Evolutionary conservation across 2,329 filamentous ascomycete genomes (phyloP), one percentile per base, ranked within the genome.

Genomic region (Neofusicoccum umdonicola): DNA sequence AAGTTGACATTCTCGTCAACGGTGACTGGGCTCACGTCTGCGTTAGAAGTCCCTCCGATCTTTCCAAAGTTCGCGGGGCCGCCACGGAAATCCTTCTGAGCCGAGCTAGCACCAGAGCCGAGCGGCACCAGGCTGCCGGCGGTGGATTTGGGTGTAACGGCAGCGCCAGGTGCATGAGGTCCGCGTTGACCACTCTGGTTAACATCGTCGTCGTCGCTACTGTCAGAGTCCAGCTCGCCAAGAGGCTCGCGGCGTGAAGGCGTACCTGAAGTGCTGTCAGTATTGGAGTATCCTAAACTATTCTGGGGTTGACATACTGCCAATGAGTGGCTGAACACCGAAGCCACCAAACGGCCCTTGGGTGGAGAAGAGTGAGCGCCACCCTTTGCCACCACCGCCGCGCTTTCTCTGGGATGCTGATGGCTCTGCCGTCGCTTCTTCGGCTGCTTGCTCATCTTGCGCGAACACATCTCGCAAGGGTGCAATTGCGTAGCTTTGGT

Each of bases 1-100:
- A 99, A 97, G 73, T 93, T 93, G 67, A 99, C 92, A 72, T 88
- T 94, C 73, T 94, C 82, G 73, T 98, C 93, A 39, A 99, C 93
- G 9, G 95, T 95, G 3, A 99, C 85, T 50, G 95, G 95, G 74
- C 98, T 95, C 3, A 93, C 92, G 79, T 99, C 95, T 22, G 94
- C 94, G 54, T 97, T 84, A 3, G 92, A 89, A 75, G 97, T 96
- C 73, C 90, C 91, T 74, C 96, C 93, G 79, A 96, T 97, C 78
- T 94, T 97, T 68, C 95, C 95, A 42, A 98, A 87, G 69, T 96
- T 95, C 9, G 91, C 90, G 3, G 92, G 87, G 11, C 86, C 88
- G 13, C 87, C 88, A 31, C 85, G 83, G 52, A 81, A 73, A 7
- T 80, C 79, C 39, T 66, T 71, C 27, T 31, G 27, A 31, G 27